Base-by-base conservation (phyloP, 2,329 filamentous ascomycete genomes). In the Aureobasidium sp. region DNA sequence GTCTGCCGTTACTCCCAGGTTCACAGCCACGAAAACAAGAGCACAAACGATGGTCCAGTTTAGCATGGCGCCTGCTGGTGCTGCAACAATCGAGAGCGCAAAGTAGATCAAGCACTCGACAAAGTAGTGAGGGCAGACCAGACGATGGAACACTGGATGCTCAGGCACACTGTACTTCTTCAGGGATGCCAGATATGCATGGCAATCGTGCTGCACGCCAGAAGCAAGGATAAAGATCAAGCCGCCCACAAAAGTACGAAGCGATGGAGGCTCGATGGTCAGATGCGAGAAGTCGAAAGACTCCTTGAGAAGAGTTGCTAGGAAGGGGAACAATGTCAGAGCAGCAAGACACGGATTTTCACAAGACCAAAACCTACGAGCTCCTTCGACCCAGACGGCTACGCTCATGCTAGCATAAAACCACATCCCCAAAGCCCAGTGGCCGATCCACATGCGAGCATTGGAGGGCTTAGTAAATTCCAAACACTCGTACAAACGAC, bases 51-150 rank as follows among this genome's bases (percentile, higher is more conserved):
- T 72, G 0, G 92, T 93, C 70, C 77, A 82, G 73, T 96, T 96
- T 61, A 90, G 71, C 60, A 81, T 64, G 33, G 77, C 74, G 11
- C 85, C 87, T 8, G 75, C 68, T 0, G 92, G 91, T 0, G 92
- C 90, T 31, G 86, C 85, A 40, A 88, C 72, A 47, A 94, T 74
- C 2, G 90, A 82, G 65, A 99, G 75, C n/a, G 87, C 81, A 21
- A 91, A 70, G 71, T 99, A 97, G 61, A 96, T 84, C 42, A 88
- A 71, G 69, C 89, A 92, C 75, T 97, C 94, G 68, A 87, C 90
- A 3, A 88, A 88, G 73, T 97, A 99, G 74, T 99, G 94, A 19
- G 94, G 91, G 67, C 89, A 95, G 40, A 96, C 75, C 23, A 95
- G 73, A 61, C 79, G 78, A 46, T 78, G 78, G 73, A 97, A 99